Evolutionary conservation across 345 rosid genomes (phyloP).

Genomic region (Corchorus olitorius): DNA sequence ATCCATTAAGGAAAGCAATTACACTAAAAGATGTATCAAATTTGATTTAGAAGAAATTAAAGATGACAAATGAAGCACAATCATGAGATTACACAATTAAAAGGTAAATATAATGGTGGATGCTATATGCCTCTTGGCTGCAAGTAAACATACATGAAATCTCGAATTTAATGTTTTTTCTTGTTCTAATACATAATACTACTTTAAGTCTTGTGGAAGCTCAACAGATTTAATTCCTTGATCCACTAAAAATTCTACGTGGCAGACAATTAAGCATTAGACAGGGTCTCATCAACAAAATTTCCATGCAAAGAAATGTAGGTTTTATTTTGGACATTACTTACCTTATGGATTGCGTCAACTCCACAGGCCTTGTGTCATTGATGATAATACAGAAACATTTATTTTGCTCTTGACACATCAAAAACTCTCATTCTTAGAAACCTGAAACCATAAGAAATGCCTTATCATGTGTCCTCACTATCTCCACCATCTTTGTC

Average conservation of each 20-base stretch:
- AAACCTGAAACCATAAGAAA: conserved; percentile 34
- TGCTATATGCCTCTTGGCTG: conserved; percentile 58
- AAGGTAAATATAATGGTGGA: conserved; percentile 30
- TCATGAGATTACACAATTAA: no score
- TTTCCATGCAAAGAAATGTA: not conserved
- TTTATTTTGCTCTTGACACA: conserved; percentile 46
- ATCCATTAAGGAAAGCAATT: no score
- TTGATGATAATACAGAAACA: conserved; percentile 48
- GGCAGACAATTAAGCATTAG: not conserved
- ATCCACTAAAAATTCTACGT: not conserved
- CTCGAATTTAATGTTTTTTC: conserved; percentile 56
- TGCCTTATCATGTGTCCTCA: not conserved
- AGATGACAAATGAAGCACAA: no score
- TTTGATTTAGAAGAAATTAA: no score
- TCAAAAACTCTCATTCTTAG: conserved; percentile 60
- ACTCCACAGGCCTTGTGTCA: conserved; percentile 52
- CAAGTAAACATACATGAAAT: conserved; percentile 57
- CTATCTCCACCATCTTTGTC: conserved; percentile 29
- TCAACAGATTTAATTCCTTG: conserved; percentile 57
- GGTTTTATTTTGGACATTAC: not conserved
- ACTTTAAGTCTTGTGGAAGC: conserved; percentile 42
- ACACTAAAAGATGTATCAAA: no score
- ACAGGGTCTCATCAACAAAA: not conserved
- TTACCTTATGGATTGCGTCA: conserved; percentile 50
- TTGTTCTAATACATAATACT: conserved; percentile 58